Conservation (phyloP, 2,329 filamentous ascomycete species). For the Aspergillus quadricinctus region DNA sequence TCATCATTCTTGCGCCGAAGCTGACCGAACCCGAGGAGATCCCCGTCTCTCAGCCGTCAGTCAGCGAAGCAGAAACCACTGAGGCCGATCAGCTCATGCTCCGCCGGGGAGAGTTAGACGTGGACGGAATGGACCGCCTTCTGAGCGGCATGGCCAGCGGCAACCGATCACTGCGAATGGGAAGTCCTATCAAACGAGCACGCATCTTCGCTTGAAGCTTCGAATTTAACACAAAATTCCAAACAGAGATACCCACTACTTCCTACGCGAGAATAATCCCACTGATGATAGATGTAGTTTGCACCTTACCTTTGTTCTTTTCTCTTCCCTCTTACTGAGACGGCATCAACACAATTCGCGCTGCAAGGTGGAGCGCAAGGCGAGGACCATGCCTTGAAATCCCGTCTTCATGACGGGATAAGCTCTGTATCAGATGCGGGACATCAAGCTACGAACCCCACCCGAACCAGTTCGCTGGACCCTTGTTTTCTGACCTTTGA, state of each 20-base stretch:
- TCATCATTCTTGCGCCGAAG: conserved; percentile 34
- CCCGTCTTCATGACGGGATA: conserved; percentile 33
- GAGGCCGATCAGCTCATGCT: conserved; percentile 41
- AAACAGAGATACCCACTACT: conserved; percentile 26
- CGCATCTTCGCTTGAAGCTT: conserved; percentile 30
- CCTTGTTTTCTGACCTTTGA: not conserved
- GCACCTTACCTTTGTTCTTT: not conserved
- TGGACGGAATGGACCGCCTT: conserved; percentile 46
- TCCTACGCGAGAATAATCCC: conserved; percentile 8
- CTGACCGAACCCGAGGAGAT: conserved; percentile 23
- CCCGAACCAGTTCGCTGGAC: conserved; percentile 7
- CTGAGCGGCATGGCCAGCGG: conserved; percentile 39
- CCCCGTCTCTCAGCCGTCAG: conserved; percentile 5
- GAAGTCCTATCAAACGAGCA: conserved; percentile 34
- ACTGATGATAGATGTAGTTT: not conserved
- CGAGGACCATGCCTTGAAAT: conserved; percentile 50
- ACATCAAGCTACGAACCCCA: conserved; percentile 35
- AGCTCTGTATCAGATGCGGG: conserved; percentile 52
- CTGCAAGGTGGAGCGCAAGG: conserved; percentile 52
- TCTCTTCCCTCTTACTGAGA: not conserved
- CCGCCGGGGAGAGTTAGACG: conserved; percentile 41
- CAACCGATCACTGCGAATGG: conserved; percentile 27
- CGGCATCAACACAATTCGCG: conserved; percentile 31
- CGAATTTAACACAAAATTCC: conserved; percentile 6
- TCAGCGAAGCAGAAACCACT: conserved; percentile 14